These are phyloP conservation scores for Chrysosporium keratinophilum DNA, from an alignment of 2,329 filamentous ascomycete genomes.

Conservation along the genomic window DNA sequence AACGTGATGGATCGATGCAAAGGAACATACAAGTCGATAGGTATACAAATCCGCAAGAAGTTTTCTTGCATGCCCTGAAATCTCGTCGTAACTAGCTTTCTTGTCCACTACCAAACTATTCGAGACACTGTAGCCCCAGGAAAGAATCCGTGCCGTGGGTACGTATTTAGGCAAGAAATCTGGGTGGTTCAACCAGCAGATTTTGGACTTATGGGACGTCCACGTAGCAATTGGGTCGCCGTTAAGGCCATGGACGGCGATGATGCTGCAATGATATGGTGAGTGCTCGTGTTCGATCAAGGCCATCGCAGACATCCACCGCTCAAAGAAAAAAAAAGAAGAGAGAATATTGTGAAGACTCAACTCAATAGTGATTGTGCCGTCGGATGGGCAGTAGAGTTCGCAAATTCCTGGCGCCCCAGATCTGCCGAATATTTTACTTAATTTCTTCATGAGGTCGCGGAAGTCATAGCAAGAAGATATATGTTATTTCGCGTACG, in stretches of 20 bases:
- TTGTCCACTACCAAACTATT: background rate
- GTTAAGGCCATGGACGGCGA: conserved; percentile 37
- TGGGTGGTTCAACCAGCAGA: conserved; percentile 31
- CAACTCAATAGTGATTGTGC: background rate
- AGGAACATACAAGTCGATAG: conserved; percentile 24
- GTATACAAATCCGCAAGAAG: conserved; percentile 27
- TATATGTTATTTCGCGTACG: too few relatives aligned
- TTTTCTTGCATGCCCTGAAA: conserved; percentile 30
- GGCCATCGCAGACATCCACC: background rate
- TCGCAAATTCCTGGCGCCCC: background rate
- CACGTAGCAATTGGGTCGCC: conserved; percentile 33
- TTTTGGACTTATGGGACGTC: conserved; percentile 24
- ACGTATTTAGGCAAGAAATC: conserved; percentile 14
- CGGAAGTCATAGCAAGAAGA: too few relatives aligned
- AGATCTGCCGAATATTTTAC: too few relatives aligned
- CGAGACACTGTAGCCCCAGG: conserved; percentile 27
- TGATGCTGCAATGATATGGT: conserved; percentile 22
- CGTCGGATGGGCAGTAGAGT: background rate
- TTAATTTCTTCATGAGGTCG: too few relatives aligned
- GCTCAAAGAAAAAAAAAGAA: background rate
- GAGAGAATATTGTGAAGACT: background rate
- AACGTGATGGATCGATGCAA: background rate
- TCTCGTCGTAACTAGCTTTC: conserved; percentile 9
- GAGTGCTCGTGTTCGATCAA: background rate
- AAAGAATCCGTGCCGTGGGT: conserved; percentile 22